Evolutionary conservation across 148 eudicot species (phyloP).

Genomic region (Rhododendron griersonianum): DNA sequence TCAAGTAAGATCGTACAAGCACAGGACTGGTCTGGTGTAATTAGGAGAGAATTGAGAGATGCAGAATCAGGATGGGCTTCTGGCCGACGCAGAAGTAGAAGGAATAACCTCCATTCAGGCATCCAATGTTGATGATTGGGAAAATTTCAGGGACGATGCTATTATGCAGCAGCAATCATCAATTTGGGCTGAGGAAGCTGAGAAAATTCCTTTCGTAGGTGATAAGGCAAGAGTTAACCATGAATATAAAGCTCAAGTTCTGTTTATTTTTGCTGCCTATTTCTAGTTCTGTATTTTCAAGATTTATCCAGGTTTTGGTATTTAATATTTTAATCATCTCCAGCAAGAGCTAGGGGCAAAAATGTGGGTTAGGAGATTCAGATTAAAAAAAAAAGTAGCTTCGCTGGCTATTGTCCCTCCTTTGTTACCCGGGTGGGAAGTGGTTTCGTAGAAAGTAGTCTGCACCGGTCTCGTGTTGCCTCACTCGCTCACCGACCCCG

Average conservation of each 20-base stretch:
- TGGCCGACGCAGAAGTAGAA: constrained; percentile 24
- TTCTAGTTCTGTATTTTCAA: constrained; percentile 15
- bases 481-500: neutral
- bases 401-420: too few species aligned
- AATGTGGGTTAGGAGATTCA: too few species aligned
- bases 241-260: neutral
- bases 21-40: neutral
- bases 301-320: constrained; percentile 43
- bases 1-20: neutral
- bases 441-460: neutral
- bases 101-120: constrained; percentile 15
- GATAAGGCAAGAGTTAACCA: constrained; percentile 52
- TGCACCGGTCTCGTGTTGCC: neutral
- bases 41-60: constrained; percentile 13
- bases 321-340: neutral
- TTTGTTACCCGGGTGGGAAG: too few species aligned
- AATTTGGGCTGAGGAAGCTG: constrained; percentile 65
- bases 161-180: constrained; percentile 80
- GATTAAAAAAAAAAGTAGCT: too few species aligned
- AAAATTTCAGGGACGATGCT: constrained; percentile 60
- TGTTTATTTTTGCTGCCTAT: neutral
- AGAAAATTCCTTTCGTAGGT: constrained; percentile 63
- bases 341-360: neutral
- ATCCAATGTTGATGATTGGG: constrained; percentile 51
- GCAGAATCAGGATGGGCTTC: constrained; percentile 41